Base-by-base conservation (phyloP, 495 filamentous ascomycete genomes). In the Coniosporium apollinis region DNA sequence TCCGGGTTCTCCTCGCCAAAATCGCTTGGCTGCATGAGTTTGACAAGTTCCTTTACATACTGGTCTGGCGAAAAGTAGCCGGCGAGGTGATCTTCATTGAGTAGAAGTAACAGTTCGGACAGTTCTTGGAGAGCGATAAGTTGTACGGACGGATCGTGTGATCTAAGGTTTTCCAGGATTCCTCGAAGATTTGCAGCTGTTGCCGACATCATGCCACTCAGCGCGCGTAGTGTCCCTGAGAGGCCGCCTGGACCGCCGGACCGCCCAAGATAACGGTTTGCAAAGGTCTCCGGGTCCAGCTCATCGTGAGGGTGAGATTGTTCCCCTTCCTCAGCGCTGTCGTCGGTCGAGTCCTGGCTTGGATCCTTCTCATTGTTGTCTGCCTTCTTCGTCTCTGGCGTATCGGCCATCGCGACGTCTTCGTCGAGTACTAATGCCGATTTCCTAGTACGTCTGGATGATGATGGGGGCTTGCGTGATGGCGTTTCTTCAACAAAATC, bases 31-130 rank as follows among this genome's bases (percentile, higher is more conserved):
- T 91, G 78, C 89, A 99, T 94, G 45, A 99, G 59, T 1, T 67
- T 56, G 19, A 96, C 84, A 39, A 99, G 65, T 51, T 99, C 91
- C 58, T 94, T 96, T 34, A 96, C 82, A 46, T 89, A 94, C 11
- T 76, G 68, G 57, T 99, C 91, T 1, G 87, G 83, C 4, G 80
- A 82, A 58, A 99, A 96, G 47, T 94, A 81, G 14, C 91, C 91
- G 10, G 86, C 85, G 13, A 99, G 67, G 42, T 91, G 94, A 49
- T 99, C 91, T 51, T 96, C 91, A 38, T 87, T 96, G 4, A 86
- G 93, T 11, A 96, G 74, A 3, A 99, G 67, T 10, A 96, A 65
- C 20, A 96, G 72, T 54, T 96, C 87, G 0, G 91, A 91, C 4
- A 99, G 68, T 44, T 94, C 86, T 52, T 91, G 81, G 22, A 99